Percentiles rank a stretch among this genome's conserved stretches.
Conservation (phyloP, 305 asterid species). For the Vinca major region DNA sequence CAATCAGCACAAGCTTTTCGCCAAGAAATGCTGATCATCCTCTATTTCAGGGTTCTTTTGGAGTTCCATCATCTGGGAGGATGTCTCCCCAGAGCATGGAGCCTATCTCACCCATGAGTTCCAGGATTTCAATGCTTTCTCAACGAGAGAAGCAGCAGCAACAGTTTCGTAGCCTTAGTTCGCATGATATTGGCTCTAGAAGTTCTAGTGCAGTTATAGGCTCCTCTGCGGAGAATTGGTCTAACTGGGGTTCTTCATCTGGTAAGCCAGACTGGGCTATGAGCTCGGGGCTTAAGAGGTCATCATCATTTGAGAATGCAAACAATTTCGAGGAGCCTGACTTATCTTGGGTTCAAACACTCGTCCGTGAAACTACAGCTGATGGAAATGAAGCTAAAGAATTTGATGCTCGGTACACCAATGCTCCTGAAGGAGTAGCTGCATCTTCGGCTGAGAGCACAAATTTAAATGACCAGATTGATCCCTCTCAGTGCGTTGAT, state of each 20-base stretch:
- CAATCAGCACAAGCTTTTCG: conserved; percentile 45
- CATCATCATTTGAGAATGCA: conserved; percentile 55
- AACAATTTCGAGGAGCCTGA: conserved; percentile 68
- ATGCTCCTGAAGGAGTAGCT: conserved; percentile 25
- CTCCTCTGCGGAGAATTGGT: conserved; percentile 40
- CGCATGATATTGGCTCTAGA: conserved; percentile 58
- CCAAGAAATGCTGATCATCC: conserved; percentile 54
- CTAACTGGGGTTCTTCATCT: conserved; percentile 52
- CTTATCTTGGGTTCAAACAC: conserved; percentile 78
- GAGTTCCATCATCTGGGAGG: conserved; percentile 53
- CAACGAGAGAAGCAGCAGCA: conserved; percentile 52
- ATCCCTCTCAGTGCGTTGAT: conserved; percentile 46
- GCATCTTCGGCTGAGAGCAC: conserved; percentile 27
- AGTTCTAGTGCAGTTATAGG: conserved; percentile 39
- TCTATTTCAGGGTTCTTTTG: conserved; percentile 43
- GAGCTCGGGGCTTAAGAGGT: conserved; percentile 32
- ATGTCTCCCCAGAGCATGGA: conserved; percentile 67
- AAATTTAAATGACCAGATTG: conserved; percentile 22
- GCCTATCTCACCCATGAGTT: conserved; percentile 61
- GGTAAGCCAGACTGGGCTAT: conserved; percentile 58
- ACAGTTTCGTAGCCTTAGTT: conserved; percentile 64
- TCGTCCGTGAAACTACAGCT: conserved; percentile 66
- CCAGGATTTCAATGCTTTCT: conserved; percentile 53
- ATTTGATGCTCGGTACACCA: conserved; percentile 23
- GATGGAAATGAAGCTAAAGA: conserved; percentile 49